Conservation (phyloP, 768 basidiomycete species). For the Cyathus striatus region DNA sequence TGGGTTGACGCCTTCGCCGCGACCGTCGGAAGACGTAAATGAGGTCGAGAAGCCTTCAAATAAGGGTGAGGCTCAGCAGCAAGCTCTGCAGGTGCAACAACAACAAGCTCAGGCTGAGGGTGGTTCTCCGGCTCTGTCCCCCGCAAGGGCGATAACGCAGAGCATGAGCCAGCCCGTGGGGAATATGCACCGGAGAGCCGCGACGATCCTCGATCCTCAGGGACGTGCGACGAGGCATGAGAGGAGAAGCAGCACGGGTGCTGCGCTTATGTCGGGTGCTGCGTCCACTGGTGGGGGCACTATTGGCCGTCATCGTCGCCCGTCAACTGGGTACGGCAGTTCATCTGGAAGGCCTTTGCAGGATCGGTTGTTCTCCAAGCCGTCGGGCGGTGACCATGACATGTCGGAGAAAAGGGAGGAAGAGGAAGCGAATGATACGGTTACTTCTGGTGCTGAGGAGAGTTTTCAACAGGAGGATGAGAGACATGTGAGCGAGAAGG, state of each 20-base stretch:
- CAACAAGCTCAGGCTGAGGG: conserved; percentile 15
- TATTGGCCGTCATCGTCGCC: conserved; percentile 63
- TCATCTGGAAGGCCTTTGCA: conserved; percentile 25
- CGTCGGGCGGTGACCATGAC: conserved; percentile 33
- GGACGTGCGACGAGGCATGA: conserved; percentile 62
- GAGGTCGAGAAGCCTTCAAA: conserved; percentile 16
- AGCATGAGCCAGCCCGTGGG: conserved; percentile 56
- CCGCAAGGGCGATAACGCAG: conserved; percentile 24
- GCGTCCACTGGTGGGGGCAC: conserved; percentile 47
- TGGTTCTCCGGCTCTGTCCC: conserved; percentile 9
- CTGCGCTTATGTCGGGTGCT: conserved; percentile 43
- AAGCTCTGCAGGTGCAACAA: too few species aligned
- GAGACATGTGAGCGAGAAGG: conserved; percentile 52
- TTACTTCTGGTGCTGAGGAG: conserved; percentile 29
- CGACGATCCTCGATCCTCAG: conserved; percentile 70
- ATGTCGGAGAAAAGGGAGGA: conserved; percentile 41
- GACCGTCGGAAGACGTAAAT: conserved; percentile 28
- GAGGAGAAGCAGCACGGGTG: conserved; percentile 73
- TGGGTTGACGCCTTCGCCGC: conserved; percentile 25
- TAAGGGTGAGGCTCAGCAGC: too few species aligned
- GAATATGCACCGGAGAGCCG: conserved; percentile 64
- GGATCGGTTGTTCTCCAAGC: conserved; percentile 41
- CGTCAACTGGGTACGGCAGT: conserved; percentile 60
- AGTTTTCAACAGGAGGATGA: conserved; percentile 45
- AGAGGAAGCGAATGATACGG: conserved; percentile 21